Conservation (phyloP, 805 yeast genomes). For the Kuraishia piskuri region DNA sequence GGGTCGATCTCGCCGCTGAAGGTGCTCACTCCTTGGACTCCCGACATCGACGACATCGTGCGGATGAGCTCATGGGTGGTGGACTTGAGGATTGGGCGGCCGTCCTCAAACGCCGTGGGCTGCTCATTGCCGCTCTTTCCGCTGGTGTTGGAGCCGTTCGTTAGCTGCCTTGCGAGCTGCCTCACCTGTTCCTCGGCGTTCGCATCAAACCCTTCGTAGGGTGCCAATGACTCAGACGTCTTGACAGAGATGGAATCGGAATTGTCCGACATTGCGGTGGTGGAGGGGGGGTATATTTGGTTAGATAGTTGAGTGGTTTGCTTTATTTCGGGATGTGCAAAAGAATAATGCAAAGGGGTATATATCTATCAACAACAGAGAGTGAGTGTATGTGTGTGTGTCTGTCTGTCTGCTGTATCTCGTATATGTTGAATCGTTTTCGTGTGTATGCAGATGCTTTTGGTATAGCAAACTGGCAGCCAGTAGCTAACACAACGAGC, state of each 20-base stretch:
- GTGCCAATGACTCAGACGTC: conserved; percentile 8
- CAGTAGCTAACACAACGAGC: too few species aligned
- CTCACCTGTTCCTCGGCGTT: conserved; percentile 24
- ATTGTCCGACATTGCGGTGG: background rate
- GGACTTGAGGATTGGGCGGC: conserved; percentile 3
- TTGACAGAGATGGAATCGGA: conserved; percentile 19
- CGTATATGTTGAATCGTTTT: too few species aligned
- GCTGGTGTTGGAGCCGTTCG: conserved; percentile 11
- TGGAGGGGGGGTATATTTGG: too few species aligned
- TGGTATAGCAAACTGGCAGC: too few species aligned
- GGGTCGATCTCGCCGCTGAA: conserved; percentile 24
- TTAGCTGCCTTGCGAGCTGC: conserved; percentile 32
- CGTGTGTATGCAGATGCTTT: too few species aligned
- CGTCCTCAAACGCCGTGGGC: conserved; percentile 3
- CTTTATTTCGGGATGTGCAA: too few species aligned
- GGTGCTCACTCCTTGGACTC: conserved; percentile 40
- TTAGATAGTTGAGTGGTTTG: too few species aligned
- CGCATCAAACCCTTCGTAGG: conserved; percentile 29
- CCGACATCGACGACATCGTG: conserved; percentile 40
- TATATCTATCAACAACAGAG: too few species aligned
- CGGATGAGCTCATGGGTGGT: conserved; percentile 15
- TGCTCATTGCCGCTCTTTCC: background rate
- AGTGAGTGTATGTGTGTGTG: too few species aligned
- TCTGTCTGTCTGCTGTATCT: too few species aligned
- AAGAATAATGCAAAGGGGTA: too few species aligned